A percentile compares a stretch with the other conserved stretches of the same genome.
Evolutionary conservation across 139 green algal genomes (phyloP).

Genomic region (Picochlorum sp.): DNA sequence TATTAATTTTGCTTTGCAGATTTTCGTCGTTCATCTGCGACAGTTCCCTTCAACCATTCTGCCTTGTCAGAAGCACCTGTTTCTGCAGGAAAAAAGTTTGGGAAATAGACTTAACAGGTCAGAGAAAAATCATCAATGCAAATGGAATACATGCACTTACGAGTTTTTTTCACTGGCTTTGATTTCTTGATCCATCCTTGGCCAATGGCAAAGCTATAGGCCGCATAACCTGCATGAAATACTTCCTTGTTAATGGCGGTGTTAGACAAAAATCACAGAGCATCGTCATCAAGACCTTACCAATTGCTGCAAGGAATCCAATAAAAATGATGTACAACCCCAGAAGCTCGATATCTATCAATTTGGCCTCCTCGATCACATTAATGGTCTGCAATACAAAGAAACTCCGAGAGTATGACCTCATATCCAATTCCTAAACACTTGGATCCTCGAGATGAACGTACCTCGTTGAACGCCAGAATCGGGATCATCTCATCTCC

Average conservation of each 20-base stretch:
- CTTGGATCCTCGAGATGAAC: too few relatives aligned
- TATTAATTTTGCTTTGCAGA: not conserved
- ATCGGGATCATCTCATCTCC: not conserved
- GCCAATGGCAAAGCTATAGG: slow-evolving; percentile 2
- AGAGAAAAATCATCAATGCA: not conserved
- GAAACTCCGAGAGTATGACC: too few relatives aligned
- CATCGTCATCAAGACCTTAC: not conserved
- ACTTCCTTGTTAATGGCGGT: not conserved
- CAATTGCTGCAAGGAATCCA: not conserved
- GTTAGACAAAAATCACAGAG: not conserved
- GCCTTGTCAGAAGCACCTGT: slow-evolving; percentile 3
- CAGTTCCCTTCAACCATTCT: slow-evolving; percentile 8
- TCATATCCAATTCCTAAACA: too few relatives aligned
- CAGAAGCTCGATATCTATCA: slow-evolving; percentile 24
- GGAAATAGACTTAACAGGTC: not conserved
- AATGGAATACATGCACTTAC: not conserved
- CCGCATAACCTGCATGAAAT: slow-evolving; percentile 8
- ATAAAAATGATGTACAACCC: slow-evolving; percentile 19
- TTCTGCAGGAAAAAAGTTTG: not conserved
- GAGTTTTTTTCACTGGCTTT: not conserved
- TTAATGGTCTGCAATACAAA: slow-evolving; percentile 3
- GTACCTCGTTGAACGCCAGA: not conserved
- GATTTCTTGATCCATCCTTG: slow-evolving; percentile 26
- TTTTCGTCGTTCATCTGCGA: slow-evolving; percentile 11
- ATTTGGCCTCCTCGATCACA: slow-evolving; percentile 18